Evolutionary conservation across 75 land plant species (phyloP), one percentile per base, ranked within the genome.

Genomic region (Pseudotsuga menziesii): DNA sequence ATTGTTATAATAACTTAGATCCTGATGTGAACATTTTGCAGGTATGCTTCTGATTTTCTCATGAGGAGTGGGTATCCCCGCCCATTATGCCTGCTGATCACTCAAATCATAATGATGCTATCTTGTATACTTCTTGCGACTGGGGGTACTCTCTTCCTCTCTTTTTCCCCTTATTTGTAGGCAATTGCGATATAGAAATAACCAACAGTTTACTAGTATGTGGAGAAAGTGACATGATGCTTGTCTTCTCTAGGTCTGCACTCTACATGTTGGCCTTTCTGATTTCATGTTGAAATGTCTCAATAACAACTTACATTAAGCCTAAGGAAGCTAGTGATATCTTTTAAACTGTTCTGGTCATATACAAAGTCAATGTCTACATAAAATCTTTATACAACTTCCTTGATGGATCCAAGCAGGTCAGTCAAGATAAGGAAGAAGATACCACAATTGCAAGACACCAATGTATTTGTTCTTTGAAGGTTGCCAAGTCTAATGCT

Each of bases 101-200:
- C 72, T n/a, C 87, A 85, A 32, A 57, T 78, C 23, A 35, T 57
- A 58, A 85, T 83, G 85, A 52, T 36, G 44, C 14, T 73, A 3
- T 85, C 85, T 27, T 85, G 87, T 57, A 70, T 85, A 60, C 78
- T 85, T 56, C 85, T 85, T 5, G 57, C 87, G 3, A 82, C 79
- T 29, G 87, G 87, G 25, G 76, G 87, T 85, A 80, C 76, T 20
- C 26, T 71, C 69, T 64, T 39, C 69, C 39, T 64, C 69, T 26
- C 35, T 64, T 73, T 82, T 60, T 20, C 20, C 57, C 5, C 29
- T 48, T 44, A 58, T 61, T 77, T 77, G 15, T 39, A 39, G 20
- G 15, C 75, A 26, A 36, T 22, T 67, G 32, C 4, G 4, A 62
- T 73, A 77, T 69, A 67, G 44, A 72, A 39, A 74, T 36, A 56